Evolutionary conservation across 2,329 filamentous ascomycete species (phyloP), one percentile per base, ranked within the genome.

Genomic region (Cryphonectria parasitica): DNA sequence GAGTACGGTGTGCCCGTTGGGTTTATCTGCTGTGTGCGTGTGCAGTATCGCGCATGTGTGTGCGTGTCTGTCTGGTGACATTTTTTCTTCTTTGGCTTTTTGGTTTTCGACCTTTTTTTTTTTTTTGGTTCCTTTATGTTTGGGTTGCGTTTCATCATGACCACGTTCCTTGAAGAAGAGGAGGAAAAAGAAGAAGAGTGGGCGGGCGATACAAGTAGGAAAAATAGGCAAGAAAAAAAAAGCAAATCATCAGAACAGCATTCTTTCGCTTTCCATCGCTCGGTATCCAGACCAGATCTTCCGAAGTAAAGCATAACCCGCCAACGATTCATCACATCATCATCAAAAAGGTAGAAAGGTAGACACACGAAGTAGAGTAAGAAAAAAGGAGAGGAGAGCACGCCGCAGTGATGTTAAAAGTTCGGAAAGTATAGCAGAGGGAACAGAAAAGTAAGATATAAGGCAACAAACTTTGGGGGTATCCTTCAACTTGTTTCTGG

Each of bases 401-500:
- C 58, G 19, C 58, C 2, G 49, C 58, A 39, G 3, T 41, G 13
- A 8, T 39, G 19, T 10, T 2, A 41, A 22, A 25, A 10, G 13
- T 8, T n/a, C 34, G 22, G 22, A 62, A 34, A 39, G 10, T 43
- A 62, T 64, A 60, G 17, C 3, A 58, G 8, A 45, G 8, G 60
- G 52, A 49, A n/a, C 22, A 49, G 10, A 49, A 36, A 69, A 43
- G 15, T 36, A 71, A 7, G n/a, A 54, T 31, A 19, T 54, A 52
- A 34, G 22, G 17, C 52, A 62, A 64, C 25, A 69, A 65, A 65
- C 64, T 61, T 62, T 61, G 54, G 70, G 71, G 71, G 71, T 73
- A 73, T 73, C 71, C 71, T 71, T 71, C 71, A 71, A 69, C 69
- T 69, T 72, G 65, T 69, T 73, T 69, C 66, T 71, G 56, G 45